A percentile compares a stretch with the other conserved stretches of the same genome.
phyloP scores from a whole-genome alignment of 2,329 filamentous ascomycete genomes.

The Paramyrothecium roridum region DNA sequence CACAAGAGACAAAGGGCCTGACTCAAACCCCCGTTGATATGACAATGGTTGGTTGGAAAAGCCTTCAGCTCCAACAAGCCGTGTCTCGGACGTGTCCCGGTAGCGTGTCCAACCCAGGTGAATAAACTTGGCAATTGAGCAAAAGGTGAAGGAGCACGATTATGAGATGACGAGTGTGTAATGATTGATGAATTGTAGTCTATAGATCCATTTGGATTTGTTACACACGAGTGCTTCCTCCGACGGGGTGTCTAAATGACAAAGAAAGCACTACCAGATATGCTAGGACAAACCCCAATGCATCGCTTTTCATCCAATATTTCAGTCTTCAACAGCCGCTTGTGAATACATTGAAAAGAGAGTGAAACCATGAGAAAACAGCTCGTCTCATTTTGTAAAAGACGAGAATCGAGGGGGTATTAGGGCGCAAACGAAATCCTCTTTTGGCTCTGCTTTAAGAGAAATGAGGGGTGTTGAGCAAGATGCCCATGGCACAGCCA shows the following conservation, averaged over 20 bases:
- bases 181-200: background rate
- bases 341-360: background rate
- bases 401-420: background rate
- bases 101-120: too few relatives aligned
- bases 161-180: background rate
- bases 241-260: background rate
- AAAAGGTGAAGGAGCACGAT: too few relatives aligned
- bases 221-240: background rate
- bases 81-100: too few relatives aligned
- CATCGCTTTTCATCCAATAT: background rate
- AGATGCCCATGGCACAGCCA: constrained; percentile 35
- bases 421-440: background rate
- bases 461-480: constrained; percentile 37
- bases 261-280: background rate
- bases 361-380: background rate
- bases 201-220: background rate
- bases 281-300: background rate
- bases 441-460: constrained; percentile 4
- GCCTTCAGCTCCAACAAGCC: too few relatives aligned
- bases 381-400: too few relatives aligned
- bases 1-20: background rate
- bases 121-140: too few relatives aligned
- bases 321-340: background rate
- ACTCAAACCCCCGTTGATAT: too few relatives aligned
- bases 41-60: too few relatives aligned